Percentiles rank a stretch among this genome's conserved stretches.
Evolutionary conservation across 2,329 filamentous ascomycete genomes (phyloP).

Genomic region (Alternaria infectoria): DNA sequence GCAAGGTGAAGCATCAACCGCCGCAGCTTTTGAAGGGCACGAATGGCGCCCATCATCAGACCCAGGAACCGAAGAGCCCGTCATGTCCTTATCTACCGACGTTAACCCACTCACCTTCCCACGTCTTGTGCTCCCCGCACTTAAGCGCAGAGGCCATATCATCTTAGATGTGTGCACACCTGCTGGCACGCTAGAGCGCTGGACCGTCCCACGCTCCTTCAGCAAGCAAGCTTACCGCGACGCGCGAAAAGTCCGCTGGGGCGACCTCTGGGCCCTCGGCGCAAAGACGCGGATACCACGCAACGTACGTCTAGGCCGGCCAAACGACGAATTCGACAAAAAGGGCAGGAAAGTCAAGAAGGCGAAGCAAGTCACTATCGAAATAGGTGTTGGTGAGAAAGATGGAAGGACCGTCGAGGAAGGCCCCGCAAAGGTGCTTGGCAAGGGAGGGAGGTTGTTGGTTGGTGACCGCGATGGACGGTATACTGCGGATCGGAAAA

Average conservation of each 20-base stretch:
- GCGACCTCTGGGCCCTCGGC: slow-evolving; percentile 93
- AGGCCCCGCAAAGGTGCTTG: slow-evolving; percentile 20
- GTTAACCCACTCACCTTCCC: slow-evolving; percentile 71
- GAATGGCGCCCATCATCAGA: slow-evolving; percentile 44
- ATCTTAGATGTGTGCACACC: slow-evolving; percentile 92
- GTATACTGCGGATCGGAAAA: slow-evolving; percentile 43
- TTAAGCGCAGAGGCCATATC: slow-evolving; percentile 89
- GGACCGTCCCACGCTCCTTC: slow-evolving; percentile 86
- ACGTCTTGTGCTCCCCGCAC: slow-evolving; percentile 75
- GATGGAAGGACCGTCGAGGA: slow-evolving; percentile 29
- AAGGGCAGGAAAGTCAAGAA: slow-evolving; percentile 46
- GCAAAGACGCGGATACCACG: slow-evolving; percentile 80
- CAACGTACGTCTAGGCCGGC: slow-evolving; percentile 64
- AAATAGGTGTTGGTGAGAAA: slow-evolving; percentile 35
- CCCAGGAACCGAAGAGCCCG: slow-evolving; percentile 25
- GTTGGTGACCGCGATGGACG: slow-evolving; percentile 40
- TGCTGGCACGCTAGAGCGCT: slow-evolving; percentile 83
- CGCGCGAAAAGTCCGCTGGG: slow-evolving; percentile 88
- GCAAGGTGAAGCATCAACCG: slow-evolving; percentile 65
- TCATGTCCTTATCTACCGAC: slow-evolving; percentile 41
- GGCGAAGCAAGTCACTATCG: slow-evolving; percentile 38
- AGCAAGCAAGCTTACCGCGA: slow-evolving; percentile 86
- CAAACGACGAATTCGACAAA: slow-evolving; percentile 50
- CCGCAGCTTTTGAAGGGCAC: slow-evolving; percentile 75
- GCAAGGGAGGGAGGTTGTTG: slow-evolving; percentile 28